Conservation (phyloP, 73 alveolate genomes). For the Tetrahymena malaccensis region DNA sequence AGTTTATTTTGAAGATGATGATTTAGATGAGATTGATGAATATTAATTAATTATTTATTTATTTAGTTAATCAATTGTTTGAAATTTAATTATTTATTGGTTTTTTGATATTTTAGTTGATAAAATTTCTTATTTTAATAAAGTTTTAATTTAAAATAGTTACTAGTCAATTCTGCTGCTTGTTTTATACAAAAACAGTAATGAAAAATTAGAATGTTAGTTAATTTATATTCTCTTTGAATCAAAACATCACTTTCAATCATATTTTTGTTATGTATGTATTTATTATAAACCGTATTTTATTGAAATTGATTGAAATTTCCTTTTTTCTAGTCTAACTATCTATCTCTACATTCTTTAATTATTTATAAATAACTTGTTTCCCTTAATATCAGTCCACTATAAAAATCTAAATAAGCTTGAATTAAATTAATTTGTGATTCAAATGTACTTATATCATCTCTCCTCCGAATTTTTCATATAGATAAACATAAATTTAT, state of each 20-base stretch:
- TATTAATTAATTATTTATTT: too few relatives aligned
- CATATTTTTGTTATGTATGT: background rate
- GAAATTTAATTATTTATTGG: background rate
- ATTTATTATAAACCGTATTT: background rate
- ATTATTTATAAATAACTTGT: background rate
- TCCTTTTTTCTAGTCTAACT: background rate
- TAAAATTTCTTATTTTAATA: background rate
- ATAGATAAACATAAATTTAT: background rate
- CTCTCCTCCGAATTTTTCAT: background rate
- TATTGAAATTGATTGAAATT: background rate
- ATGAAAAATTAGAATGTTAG: too few relatives aligned
- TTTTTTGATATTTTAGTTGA: background rate
- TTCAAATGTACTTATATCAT: background rate
- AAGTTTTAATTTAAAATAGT: too few relatives aligned
- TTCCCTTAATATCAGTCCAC: background rate
- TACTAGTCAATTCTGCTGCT: background rate
- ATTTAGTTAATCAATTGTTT: too few relatives aligned
- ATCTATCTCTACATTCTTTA: background rate
- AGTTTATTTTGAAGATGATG: background rate
- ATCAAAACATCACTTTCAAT: background rate
- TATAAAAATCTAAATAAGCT: background rate
- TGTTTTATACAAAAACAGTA: background rate
- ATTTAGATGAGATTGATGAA: too few relatives aligned
- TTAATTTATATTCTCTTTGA: too few relatives aligned
- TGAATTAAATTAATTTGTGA: background rate